Evolutionary conservation across 1,139 yeast species (phyloP).

Genomic region (Pichia sp.): DNA sequence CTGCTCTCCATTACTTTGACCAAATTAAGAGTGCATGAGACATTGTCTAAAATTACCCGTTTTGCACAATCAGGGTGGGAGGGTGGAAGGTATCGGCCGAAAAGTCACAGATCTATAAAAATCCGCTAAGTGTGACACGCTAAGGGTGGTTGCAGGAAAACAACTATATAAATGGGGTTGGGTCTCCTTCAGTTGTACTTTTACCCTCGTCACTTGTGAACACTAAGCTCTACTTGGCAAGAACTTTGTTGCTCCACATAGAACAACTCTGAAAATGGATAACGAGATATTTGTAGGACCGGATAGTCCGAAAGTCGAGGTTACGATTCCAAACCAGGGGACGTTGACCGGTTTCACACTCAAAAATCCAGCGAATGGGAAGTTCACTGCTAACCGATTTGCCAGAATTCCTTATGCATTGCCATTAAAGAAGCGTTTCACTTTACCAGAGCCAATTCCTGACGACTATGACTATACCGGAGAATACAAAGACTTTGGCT

Average conservation of each 20-base stretch:
- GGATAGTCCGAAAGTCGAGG: background rate
- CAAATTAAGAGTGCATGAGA: too few species aligned
- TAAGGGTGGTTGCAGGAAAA: too few species aligned
- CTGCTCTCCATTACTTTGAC: too few species aligned
- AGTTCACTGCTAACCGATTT: conserved; percentile 20
- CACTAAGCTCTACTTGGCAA: too few species aligned
- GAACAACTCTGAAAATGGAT: background rate
- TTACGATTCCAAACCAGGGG: conserved; percentile 20
- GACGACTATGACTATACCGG: conserved; percentile 36
- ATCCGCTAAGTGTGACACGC: too few species aligned
- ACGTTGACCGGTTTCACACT: conserved; percentile 22
- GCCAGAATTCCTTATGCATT: conserved; percentile 25
- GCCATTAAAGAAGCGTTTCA: conserved; percentile 20
- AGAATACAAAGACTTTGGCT: conserved; percentile 32
- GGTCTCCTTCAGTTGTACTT: too few species aligned
- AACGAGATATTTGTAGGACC: background rate
- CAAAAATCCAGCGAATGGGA: conserved; percentile 17
- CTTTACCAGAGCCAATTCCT: conserved; percentile 26
- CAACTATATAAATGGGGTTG: too few species aligned
- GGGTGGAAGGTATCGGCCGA: too few species aligned
- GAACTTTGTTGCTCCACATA: background rate
- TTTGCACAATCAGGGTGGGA: too few species aligned
- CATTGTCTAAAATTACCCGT: too few species aligned
- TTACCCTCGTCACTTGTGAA: too few species aligned
- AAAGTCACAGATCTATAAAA: too few species aligned